Conservation (phyloP, 192 early-diverging fungal species). For the Gigaspora rosea region DNA sequence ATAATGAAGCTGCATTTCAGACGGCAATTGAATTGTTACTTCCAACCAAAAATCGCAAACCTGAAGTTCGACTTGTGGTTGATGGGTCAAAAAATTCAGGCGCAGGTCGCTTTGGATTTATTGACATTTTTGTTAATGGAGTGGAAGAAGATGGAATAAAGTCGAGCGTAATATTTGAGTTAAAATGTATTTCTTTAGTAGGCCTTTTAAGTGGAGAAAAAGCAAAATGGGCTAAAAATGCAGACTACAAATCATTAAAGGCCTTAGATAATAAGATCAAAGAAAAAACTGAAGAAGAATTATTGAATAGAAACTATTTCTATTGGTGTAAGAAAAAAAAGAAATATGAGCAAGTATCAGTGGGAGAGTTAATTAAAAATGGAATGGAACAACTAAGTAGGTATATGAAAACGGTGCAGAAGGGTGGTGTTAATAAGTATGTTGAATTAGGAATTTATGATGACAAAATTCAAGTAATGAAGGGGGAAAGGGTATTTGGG, state of each 20-base stretch:
- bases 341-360: too few relatives aligned
- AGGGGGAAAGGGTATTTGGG: conserved; percentile 12
- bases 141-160: neutral
- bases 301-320: too few relatives aligned
- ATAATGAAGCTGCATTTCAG: conserved; percentile 1
- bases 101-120: conserved; percentile 36
- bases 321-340: too few relatives aligned
- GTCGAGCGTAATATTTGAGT: neutral
- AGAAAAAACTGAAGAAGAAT: too few relatives aligned
- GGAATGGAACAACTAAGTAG: neutral
- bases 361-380: too few relatives aligned
- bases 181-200: conserved; percentile 9
- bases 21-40: conserved; percentile 7
- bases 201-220: conserved; percentile 1
- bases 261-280: too few relatives aligned
- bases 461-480: conserved; percentile 6
- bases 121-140: conserved; percentile 35
- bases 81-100: conserved; percentile 35
- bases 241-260: too few relatives aligned
- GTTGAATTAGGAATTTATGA: conserved; percentile 8
- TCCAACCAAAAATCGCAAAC: conserved; percentile 20
- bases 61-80: conserved; percentile 39
- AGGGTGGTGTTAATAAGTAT: neutral
- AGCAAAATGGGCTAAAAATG: neutral
- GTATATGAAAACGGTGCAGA: neutral